Percentiles rank a stretch among this genome's conserved stretches.
phyloP scores from a whole-genome alignment of 441 rosid genomes.

The Adansonia gregorii region DNA sequence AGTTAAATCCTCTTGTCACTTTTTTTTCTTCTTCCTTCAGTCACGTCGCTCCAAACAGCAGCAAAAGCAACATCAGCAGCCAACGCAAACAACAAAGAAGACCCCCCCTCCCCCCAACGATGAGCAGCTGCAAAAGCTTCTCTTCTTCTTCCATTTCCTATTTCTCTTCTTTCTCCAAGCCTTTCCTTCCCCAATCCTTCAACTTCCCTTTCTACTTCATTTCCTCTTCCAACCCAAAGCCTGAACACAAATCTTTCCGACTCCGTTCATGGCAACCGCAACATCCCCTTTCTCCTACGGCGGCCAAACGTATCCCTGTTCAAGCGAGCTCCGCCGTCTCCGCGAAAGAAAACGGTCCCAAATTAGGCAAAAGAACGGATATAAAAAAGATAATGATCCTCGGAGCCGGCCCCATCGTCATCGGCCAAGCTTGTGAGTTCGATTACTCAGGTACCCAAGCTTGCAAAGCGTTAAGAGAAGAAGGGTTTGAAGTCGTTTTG shows the following conservation, averaged over 20 bases:
- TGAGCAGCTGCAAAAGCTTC: constrained; percentile 23
- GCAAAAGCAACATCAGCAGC: background rate
- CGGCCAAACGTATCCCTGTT: constrained; percentile 3
- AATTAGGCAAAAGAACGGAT: constrained; percentile 63
- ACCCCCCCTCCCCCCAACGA: background rate
- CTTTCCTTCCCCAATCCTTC: constrained; percentile 25
- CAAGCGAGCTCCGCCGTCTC: constrained; percentile 29
- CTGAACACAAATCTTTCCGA: constrained; percentile 18
- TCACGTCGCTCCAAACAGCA: background rate
- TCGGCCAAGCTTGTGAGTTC: constrained; percentile 95
- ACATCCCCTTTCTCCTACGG: constrained; percentile 23
- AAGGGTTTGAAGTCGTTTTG: constrained; percentile 78
- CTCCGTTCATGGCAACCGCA: constrained; percentile 42
- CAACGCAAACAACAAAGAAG: background rate
- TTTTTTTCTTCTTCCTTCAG: background rate
- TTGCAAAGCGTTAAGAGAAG: constrained; percentile 85
- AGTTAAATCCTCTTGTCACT: background rate
- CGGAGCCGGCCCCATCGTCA: constrained; percentile 95
- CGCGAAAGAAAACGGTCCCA: constrained; percentile 27
- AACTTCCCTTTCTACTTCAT: constrained; percentile 24
- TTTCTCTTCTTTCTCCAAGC: background rate
- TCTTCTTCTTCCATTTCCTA: background rate
- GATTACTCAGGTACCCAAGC: constrained; percentile 98
- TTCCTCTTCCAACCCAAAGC: constrained; percentile 33
- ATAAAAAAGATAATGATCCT: constrained; percentile 89